phyloP scores from a whole-genome alignment of 2,329 filamentous ascomycete species.

The Calonectria fujianensis region DNA sequence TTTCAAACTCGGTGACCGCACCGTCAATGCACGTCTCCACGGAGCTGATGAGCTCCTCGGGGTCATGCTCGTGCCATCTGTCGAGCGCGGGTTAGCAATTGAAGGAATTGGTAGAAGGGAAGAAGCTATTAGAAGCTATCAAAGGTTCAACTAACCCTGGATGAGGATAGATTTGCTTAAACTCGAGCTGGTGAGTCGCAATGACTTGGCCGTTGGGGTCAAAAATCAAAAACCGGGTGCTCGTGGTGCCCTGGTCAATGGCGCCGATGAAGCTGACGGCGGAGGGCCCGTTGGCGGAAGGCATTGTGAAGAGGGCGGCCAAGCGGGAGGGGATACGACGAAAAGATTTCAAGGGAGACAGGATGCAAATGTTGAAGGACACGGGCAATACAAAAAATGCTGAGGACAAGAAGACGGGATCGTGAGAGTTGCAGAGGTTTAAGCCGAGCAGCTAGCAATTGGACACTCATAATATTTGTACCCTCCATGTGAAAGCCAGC shows the following conservation, averaged over 20 bases:
- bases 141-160: constrained; percentile 76
- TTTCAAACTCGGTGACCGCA: constrained; percentile 81
- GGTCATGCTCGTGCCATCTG: constrained; percentile 92
- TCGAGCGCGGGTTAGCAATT: constrained; percentile 1
- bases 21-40: constrained; percentile 86
- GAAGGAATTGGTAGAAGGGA: background rate
- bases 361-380: constrained; percentile 3
- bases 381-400: background rate
- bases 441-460: constrained; percentile 32
- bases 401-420: background rate
- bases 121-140: background rate
- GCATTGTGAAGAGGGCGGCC: constrained; percentile 55
- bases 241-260: constrained; percentile 88
- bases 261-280: constrained; percentile 78
- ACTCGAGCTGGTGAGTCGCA: constrained; percentile 84
- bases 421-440: constrained; percentile 14
- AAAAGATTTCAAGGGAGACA: constrained; percentile 53
- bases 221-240: constrained; percentile 86
- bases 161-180: constrained; percentile 83
- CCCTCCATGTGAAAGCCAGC: constrained; percentile 32
- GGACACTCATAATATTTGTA: constrained; percentile 42
- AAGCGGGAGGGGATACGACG: constrained; percentile 30
- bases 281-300: constrained; percentile 54
- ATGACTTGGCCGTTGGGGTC: constrained; percentile 81
- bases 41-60: constrained; percentile 82